phyloP scores from a whole-genome alignment of 2,329 filamentous ascomycete species.

The Alternaria atra region DNA sequence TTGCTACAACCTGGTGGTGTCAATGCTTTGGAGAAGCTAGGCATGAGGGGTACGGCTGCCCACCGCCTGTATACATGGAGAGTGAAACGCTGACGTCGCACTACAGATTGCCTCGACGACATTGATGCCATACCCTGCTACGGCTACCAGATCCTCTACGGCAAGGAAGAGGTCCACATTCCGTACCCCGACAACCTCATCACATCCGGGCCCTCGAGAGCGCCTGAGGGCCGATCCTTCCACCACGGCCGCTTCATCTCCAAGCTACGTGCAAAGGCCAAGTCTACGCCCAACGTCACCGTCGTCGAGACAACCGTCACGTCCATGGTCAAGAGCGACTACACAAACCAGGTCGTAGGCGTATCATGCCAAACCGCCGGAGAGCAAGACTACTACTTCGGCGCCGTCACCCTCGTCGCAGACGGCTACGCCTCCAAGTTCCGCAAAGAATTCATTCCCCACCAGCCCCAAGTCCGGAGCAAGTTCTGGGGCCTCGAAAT shows the following conservation, averaged over 20 bases:
- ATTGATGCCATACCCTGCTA: slow-evolving; percentile 86
- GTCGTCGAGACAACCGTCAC: slow-evolving; percentile 90
- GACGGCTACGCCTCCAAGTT: slow-evolving; percentile 95
- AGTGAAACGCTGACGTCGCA: slow-evolving; percentile 16
- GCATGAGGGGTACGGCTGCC: slow-evolving; percentile 62
- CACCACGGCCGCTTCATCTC: slow-evolving; percentile 95
- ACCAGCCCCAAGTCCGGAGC: slow-evolving; percentile 74
- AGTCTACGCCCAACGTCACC: slow-evolving; percentile 81
- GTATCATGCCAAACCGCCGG: slow-evolving; percentile 77
- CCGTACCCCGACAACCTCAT: slow-evolving; percentile 75
- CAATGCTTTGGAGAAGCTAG: slow-evolving; percentile 79
- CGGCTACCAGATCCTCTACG: slow-evolving; percentile 89
- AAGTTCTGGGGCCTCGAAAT: slow-evolving; percentile 96
- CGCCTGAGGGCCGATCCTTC: slow-evolving; percentile 79
- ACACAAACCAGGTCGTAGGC: slow-evolving; percentile 78
- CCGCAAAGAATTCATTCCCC: slow-evolving; percentile 77
- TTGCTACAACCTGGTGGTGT: slow-evolving; percentile 93
- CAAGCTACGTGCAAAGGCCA: slow-evolving; percentile 78
- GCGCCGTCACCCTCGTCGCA: slow-evolving; percentile 83
- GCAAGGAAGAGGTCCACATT: slow-evolving; percentile 76
- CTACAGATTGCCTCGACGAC: slow-evolving; percentile 76
- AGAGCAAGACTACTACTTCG: slow-evolving; percentile 80
- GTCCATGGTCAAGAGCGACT: slow-evolving; percentile 74
- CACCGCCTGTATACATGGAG: neutral
- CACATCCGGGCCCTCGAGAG: slow-evolving; percentile 41